Evolutionary conservation across 139 green algal species (phyloP), one percentile per base, ranked within the genome.

Genomic region (Coelastrella sp.): DNA sequence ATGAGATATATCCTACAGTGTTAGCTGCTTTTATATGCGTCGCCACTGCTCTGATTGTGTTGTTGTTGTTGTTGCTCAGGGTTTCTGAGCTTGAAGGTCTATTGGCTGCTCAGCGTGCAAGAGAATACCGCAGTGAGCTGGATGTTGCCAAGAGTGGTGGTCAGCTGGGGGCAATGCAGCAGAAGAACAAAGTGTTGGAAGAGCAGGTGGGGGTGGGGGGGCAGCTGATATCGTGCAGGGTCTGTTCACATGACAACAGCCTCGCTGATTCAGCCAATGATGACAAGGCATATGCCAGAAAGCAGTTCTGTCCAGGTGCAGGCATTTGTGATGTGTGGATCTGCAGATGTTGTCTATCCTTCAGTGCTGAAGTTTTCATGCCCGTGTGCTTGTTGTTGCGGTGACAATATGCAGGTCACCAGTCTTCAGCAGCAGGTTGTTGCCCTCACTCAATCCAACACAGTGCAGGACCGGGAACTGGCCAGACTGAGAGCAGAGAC

Each of bases 61-160:
- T 64, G 5, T 9, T 69, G 62, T 23, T 69, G 62, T 2, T 69
- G 30, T 69, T 9, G 8, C 17, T 15, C 30, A 69, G 62, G 15
- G 62, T 69, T 9, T 38, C 30, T 6, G 89, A 96, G 89, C 87
- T 96, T 81, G 93, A 96, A 87, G 85, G 88, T 0, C 88, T 96
- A 84, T 85, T 96, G 64, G 88, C 89, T 30, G 79, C 88, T 34
- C 92, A 92, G 74, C 89, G 93, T 9, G 91, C 87, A 4, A 79
- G 87, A 0, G 91, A 96, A 87, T 94, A 89, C 77, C 88, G 90
- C 51, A 69, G 51, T 21, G 83, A 91, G 15, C 43, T 93, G 13
- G 86, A 88, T 64, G 66, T 32, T 13, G 84, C 89, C 66, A 71
- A 84, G 25, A 75, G 68, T 45, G 88, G 90, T 66, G 78, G 83